Evolutionary conservation across 2,329 filamentous ascomycete species (phyloP).

Genomic region (Didymella sp.): DNA sequence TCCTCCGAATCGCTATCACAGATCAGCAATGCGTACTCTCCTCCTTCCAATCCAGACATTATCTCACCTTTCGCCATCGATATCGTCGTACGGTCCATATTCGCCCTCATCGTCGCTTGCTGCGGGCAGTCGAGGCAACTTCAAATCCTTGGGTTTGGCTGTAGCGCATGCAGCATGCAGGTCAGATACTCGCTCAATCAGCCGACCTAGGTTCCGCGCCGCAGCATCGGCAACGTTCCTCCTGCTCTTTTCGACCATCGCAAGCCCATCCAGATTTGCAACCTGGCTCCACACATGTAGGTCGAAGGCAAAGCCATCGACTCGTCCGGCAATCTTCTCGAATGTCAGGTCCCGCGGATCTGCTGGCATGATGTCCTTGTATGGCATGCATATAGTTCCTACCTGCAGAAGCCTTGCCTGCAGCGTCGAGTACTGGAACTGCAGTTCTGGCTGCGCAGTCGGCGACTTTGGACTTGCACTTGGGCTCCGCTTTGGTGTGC

Average conservation of each 20-base stretch:
- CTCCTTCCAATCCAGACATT: background rate
- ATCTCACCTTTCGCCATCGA: slow-evolving; percentile 14
- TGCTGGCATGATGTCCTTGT: slow-evolving; percentile 31
- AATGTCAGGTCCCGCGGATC: slow-evolving; percentile 36
- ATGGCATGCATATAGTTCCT: slow-evolving; percentile 24
- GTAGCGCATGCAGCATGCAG: slow-evolving; percentile 23
- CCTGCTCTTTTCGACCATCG: slow-evolving; percentile 23
- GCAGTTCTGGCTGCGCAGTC: slow-evolving; percentile 26
- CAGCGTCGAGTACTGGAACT: slow-evolving; percentile 28
- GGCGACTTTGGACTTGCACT: slow-evolving; percentile 28
- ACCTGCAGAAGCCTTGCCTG: slow-evolving; percentile 29
- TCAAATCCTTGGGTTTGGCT: slow-evolving; percentile 35
- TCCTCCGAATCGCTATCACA: slow-evolving; percentile 18
- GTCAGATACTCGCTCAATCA: slow-evolving; percentile 20
- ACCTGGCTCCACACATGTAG: slow-evolving; percentile 33
- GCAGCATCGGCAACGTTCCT: slow-evolving; percentile 25
- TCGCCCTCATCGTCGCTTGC: slow-evolving; percentile 20
- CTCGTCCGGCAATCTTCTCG: slow-evolving; percentile 31
- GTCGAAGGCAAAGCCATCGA: slow-evolving; percentile 33
- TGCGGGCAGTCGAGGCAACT: slow-evolving; percentile 19
- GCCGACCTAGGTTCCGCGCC: slow-evolving; percentile 25
- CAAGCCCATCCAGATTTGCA: slow-evolving; percentile 27
- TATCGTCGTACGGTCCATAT: slow-evolving; percentile 15
- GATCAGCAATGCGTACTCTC: slow-evolving; percentile 9
- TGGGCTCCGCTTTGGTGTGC: slow-evolving; percentile 22